Base-by-base conservation (phyloP, 495 filamentous ascomycete genomes). In the Elaphomyces granulatus region DNA sequence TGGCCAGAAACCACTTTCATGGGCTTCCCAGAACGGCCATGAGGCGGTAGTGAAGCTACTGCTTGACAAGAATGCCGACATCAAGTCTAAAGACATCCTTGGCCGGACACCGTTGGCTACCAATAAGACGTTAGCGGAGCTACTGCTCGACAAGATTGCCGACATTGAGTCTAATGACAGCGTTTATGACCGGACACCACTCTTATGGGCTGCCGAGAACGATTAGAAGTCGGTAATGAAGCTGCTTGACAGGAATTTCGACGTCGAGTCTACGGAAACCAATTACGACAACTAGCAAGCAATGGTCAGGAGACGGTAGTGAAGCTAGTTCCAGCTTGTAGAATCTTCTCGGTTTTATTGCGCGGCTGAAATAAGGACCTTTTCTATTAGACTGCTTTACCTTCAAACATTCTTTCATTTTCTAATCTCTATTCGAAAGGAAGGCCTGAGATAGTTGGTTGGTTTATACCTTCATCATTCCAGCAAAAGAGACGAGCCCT, bases 31-130 rank as follows among this genome's bases (percentile, higher is more conserved):
- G 15, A 34, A 34, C 18, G 32, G 32, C 2, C 16, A 58, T 33
- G 32, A 18, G 9, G 18, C 42, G 3, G 43, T 59, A 9, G 53
- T 53, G 17, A 41, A 30, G 20, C 32, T 56, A 1, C 48, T 60
- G 15, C 20, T 34, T 34, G 32, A 34, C 15, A n/a, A 16, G 14
- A 16, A 16, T 16, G 32, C 32, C 15, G 32, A 34, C 18, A 34
- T 34, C 32, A 34, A 34, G 8, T n/a, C n/a, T n/a, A n/a, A n/a
- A n/a, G n/a, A n/a, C n/a, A n/a, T n/a, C n/a, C n/a, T n/a, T n/a
- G n/a, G n/a, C n/a, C n/a, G 40, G 45, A 64, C 64, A 15, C 56
- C 58, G 15, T 42, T 38, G 36, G 42, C 42, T n/a, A 64, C 61
- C 9, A 50, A 68, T 38, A 43, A 55, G 23, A 53, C 40, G 10